phyloP scores from a whole-genome alignment of 257 asterid species.

The Salvia splendens region DNA sequence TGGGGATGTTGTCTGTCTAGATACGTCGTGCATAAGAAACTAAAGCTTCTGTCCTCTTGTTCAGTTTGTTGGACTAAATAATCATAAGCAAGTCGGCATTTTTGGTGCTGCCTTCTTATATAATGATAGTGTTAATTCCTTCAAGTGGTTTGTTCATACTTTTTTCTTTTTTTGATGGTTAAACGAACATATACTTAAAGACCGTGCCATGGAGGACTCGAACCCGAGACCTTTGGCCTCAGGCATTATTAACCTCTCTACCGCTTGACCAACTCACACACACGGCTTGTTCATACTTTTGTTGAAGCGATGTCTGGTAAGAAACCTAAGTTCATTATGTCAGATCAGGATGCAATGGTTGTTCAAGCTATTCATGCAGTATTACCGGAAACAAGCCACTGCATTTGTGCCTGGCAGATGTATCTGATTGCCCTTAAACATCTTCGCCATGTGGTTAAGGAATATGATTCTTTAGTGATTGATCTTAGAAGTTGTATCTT shows the following conservation, averaged over 20 bases:
- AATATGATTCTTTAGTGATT: slow-evolving; percentile 39
- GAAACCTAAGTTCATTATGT: slow-evolving; percentile 56
- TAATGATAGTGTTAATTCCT: slow-evolving; percentile 56
- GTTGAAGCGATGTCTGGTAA: slow-evolving; percentile 51
- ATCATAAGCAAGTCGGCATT: slow-evolving; percentile 49
- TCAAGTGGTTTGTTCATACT: slow-evolving; percentile 57
- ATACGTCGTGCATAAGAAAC: slow-evolving; percentile 48
- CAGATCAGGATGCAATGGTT: slow-evolving; percentile 61
- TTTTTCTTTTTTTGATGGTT: too few relatives aligned
- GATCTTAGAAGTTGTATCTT: slow-evolving; percentile 55
- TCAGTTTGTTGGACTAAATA: slow-evolving; percentile 55
- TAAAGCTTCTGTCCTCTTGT: slow-evolving; percentile 50
- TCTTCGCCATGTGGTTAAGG: slow-evolving; percentile 48
- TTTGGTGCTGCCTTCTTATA: slow-evolving; percentile 67
- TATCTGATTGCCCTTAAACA: slow-evolving; percentile 56
- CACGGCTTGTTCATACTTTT: slow-evolving; percentile 62
- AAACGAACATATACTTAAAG: too few relatives aligned
- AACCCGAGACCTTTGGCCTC: too few relatives aligned
- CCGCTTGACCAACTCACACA: too few relatives aligned
- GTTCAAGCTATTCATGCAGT: slow-evolving; percentile 64
- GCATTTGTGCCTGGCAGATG: slow-evolving; percentile 61
- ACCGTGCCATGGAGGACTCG: too few relatives aligned
- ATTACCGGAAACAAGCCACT: slow-evolving; percentile 58
- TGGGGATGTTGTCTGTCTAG: slow-evolving; percentile 65
- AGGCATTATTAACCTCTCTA: too few relatives aligned